phyloP scores from a whole-genome alignment of 495 filamentous ascomycete species.

The Talaromyces liani region DNA sequence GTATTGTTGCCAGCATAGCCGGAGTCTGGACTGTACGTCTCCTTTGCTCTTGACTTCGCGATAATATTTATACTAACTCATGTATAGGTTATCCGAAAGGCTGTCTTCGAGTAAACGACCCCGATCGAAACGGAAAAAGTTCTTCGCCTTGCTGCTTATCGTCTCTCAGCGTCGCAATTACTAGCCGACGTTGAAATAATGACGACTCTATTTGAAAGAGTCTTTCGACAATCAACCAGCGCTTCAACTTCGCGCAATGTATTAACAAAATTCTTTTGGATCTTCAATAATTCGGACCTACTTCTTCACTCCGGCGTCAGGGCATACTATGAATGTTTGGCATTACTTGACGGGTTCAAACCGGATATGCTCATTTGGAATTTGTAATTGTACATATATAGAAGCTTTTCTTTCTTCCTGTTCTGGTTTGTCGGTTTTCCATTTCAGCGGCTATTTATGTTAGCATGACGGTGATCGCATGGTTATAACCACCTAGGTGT shows the following conservation, averaged over 20 bases:
- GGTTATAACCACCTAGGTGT: background rate
- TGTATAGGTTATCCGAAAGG: conserved; percentile 48
- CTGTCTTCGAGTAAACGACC: conserved; percentile 38
- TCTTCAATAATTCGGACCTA: conserved; percentile 16
- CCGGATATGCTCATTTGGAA: conserved; percentile 36
- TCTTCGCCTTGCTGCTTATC: background rate
- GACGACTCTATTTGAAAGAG: background rate
- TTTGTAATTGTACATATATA: conserved; percentile 45
- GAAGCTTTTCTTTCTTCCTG: conserved; percentile 13
- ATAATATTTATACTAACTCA: conserved; percentile 22
- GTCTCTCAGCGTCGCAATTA: background rate
- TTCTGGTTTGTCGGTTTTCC: background rate
- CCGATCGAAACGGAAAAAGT: background rate
- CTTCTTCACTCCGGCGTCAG: conserved; percentile 45
- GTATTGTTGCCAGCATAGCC: conserved; percentile 76
- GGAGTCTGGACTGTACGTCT: conserved; percentile 79
- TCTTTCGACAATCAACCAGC: background rate
- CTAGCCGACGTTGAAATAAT: background rate
- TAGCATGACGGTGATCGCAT: conserved; percentile 8
- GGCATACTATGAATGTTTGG: conserved; percentile 32
- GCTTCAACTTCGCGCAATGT: conserved; percentile 2
- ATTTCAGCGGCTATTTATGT: conserved; percentile 7
- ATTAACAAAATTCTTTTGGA: conserved; percentile 23
- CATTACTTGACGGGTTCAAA: conserved; percentile 40
- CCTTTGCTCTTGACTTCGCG: conserved; percentile 5